phyloP scores from a whole-genome alignment of 2,329 filamentous ascomycete species.

The Fusarium duplospermum region DNA sequence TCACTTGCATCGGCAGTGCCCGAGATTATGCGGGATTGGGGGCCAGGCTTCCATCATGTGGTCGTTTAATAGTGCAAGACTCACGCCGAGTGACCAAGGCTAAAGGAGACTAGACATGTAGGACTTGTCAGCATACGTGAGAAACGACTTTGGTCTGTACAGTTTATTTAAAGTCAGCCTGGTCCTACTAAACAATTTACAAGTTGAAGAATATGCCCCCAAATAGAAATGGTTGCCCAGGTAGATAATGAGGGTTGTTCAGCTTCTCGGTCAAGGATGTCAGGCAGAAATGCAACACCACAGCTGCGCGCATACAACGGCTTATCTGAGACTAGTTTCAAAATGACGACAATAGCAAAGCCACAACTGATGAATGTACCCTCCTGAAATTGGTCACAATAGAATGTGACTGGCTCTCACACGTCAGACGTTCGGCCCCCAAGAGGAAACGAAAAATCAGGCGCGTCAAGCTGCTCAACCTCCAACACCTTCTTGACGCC shows the following conservation, averaged over 20 bases:
- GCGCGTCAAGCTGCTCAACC: conserved; percentile 10
- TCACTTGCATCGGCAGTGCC: not conserved
- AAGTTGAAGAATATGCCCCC: not conserved
- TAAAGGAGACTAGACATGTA: not conserved
- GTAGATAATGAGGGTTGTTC: not conserved
- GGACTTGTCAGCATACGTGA: not conserved
- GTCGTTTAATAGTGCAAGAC: not conserved
- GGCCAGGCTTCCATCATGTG: not conserved
- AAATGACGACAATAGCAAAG: not conserved
- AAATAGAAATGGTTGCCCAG: not conserved
- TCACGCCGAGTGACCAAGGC: not conserved
- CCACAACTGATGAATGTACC: not conserved
- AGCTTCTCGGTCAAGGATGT: not conserved
- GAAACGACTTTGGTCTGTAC: not conserved
- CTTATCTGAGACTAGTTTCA: not conserved
- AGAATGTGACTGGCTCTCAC: not conserved
- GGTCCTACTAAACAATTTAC: not conserved
- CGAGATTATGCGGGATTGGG: not conserved
- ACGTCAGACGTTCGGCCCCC: not conserved
- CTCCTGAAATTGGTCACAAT: not conserved
- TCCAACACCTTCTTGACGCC: conserved; percentile 15
- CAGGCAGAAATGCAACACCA: not conserved
- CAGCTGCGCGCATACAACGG: not conserved
- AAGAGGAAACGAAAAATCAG: not conserved
- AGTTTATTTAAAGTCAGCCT: not conserved